phyloP scores from a whole-genome alignment of 441 rosid species.

The Syzygium syzygioides region DNA sequence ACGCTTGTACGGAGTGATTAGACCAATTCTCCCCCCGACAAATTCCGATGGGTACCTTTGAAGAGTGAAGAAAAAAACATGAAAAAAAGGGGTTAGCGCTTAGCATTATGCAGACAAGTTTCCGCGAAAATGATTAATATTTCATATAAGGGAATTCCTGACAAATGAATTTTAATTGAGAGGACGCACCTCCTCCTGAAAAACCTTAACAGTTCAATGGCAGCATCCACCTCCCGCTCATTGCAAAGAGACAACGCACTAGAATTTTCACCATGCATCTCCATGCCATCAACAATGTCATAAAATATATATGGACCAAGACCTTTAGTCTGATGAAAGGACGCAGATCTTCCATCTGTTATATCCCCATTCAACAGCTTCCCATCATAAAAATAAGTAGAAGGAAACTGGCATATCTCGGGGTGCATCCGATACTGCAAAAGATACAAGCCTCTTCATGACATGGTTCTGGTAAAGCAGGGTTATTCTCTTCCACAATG shows the following conservation, averaged over 20 bases:
- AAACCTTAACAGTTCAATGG: constrained; percentile 66
- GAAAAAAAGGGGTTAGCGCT: constrained; percentile 2
- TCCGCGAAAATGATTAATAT: background rate
- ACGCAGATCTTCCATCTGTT: constrained; percentile 60
- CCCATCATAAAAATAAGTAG: constrained; percentile 83
- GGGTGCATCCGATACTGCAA: constrained; percentile 99
- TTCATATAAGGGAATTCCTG: background rate
- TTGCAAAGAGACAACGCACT: constrained; percentile 77
- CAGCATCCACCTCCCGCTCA: constrained; percentile 91
- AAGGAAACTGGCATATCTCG: constrained; percentile 85
- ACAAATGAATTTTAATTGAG: background rate
- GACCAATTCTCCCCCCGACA: constrained; percentile 73
- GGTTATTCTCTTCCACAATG: background rate
- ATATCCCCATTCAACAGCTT: constrained; percentile 77
- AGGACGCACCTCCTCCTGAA: constrained; percentile 59
- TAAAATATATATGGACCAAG: constrained; percentile 85
- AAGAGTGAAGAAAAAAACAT: background rate
- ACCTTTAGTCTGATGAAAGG: constrained; percentile 60
- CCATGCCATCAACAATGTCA: constrained; percentile 80
- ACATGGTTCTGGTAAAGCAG: background rate
- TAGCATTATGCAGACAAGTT: background rate
- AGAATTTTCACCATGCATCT: constrained; percentile 69
- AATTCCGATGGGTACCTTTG: constrained; percentile 77
- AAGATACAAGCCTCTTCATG: constrained; percentile 17
- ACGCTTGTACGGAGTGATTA: constrained; percentile 88